Percentiles rank a stretch among this genome's conserved stretches.
Conservation (phyloP, 2,329 filamentous ascomycete species). For the Thelonectria rubi region DNA sequence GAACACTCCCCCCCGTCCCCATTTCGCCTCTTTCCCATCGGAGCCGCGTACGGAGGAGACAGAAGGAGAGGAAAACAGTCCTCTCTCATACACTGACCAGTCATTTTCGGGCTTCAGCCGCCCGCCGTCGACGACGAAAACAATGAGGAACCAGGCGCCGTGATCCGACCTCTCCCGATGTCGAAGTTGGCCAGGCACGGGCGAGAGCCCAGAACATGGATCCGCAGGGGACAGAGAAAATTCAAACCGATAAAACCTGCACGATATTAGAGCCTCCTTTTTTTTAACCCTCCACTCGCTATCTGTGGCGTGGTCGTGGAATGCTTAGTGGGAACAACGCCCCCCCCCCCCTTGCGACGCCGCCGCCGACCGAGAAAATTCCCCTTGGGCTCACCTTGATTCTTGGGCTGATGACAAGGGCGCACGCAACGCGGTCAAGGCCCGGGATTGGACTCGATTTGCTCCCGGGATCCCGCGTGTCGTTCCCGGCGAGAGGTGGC, state of each 20-base stretch:
- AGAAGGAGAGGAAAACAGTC: slow-evolving; percentile 20
- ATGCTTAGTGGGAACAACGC: background rate
- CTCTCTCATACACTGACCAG: slow-evolving; percentile 24
- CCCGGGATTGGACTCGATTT: background rate
- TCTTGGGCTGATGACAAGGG: too few relatives aligned
- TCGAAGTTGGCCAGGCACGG: background rate
- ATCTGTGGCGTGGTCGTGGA: background rate
- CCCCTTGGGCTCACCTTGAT: slow-evolving; percentile 9
- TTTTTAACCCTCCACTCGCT: background rate
- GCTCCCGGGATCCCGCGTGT: background rate
- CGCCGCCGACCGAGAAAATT: background rate
- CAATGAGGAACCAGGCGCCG: slow-evolving; percentile 10
- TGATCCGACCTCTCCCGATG: slow-evolving; percentile 39
- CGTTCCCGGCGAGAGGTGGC: slow-evolving; percentile 3
- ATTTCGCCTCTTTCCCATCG: background rate
- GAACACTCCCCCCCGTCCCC: too few relatives aligned
- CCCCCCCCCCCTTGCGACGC: background rate
- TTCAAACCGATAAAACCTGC: too few relatives aligned
- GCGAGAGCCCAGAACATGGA: background rate
- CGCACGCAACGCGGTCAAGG: too few relatives aligned
- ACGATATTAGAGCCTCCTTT: background rate
- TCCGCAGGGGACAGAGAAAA: background rate
- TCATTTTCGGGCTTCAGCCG: slow-evolving; percentile 14
- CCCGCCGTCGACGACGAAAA: slow-evolving; percentile 29
- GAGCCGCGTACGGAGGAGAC: slow-evolving; percentile 7